A percentile compares a stretch with the other conserved stretches of the same genome.
These are phyloP conservation scores for Parachaetomium inaequale DNA, from an alignment of 495 filamentous ascomycete genomes.

Conservation along the genomic window DNA sequence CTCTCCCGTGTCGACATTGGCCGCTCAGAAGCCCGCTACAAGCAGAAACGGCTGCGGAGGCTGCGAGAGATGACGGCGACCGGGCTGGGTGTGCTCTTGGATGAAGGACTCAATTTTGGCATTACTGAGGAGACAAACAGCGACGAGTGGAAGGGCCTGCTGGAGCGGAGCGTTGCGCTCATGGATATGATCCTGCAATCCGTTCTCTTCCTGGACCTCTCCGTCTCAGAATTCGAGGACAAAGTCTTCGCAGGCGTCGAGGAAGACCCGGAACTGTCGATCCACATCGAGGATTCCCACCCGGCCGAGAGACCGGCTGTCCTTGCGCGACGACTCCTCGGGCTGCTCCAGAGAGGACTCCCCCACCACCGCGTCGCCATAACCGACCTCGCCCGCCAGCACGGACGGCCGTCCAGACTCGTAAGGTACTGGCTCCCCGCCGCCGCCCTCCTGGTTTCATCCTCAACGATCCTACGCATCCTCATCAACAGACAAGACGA, in stretches of 20 bases:
- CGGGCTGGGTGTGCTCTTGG: conserved; percentile 79
- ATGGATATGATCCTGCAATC: conserved; percentile 75
- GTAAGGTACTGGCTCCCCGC: conserved; percentile 86
- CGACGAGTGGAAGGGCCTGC: conserved; percentile 64
- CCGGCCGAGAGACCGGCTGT: conserved; percentile 46
- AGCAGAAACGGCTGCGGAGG: conserved; percentile 60
- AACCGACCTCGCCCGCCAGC: conserved; percentile 44
- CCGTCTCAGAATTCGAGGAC: conserved; percentile 69
- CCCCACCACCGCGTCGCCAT: conserved; percentile 57
- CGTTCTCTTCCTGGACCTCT: conserved; percentile 51
- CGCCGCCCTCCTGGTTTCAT: conserved; percentile 64
- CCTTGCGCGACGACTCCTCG: conserved; percentile 63
- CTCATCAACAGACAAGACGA: conserved; percentile 65
- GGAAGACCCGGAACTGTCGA: conserved; percentile 54
- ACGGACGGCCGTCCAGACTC: conserved; percentile 72
- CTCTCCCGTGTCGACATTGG: conserved; percentile 67
- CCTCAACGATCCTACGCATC: conserved; percentile 75
- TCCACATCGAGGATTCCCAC: conserved; percentile 36
- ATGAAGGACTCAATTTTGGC: conserved; percentile 67
- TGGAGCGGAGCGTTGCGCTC: conserved; percentile 68
- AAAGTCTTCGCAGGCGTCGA: conserved; percentile 62
- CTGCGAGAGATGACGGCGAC: conserved; percentile 77
- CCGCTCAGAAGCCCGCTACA: conserved; percentile 65
- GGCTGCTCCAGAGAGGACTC: conserved; percentile 58
- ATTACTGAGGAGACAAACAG: conserved; percentile 43